phyloP scores from a whole-genome alignment of 176 grass and related monocot species.

The Triticum timopheevii region DNA sequence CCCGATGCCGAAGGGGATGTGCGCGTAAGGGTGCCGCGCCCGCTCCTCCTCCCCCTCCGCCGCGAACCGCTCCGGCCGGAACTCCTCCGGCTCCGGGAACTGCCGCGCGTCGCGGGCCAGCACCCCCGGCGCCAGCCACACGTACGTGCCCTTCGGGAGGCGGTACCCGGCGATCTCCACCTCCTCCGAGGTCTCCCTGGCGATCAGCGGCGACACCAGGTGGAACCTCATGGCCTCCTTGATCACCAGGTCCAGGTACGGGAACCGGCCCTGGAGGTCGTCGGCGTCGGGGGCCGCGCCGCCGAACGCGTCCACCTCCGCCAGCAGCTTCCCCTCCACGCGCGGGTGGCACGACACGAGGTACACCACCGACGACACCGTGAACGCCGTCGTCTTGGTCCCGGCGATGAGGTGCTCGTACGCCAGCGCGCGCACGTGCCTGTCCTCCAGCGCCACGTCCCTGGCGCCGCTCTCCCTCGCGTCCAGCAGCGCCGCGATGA shows the following conservation, averaged over 20 bases:
- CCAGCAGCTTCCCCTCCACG: conserved; percentile 78
- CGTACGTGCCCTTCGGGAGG: conserved; percentile 85
- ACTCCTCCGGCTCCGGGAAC: conserved; percentile 77
- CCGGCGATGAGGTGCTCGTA: conserved; percentile 98
- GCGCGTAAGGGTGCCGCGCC: conserved; percentile 60
- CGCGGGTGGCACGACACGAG: conserved; percentile 65
- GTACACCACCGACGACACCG: conserved; percentile 78
- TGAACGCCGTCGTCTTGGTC: conserved; percentile 95
- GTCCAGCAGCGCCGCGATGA: conserved; percentile 72
- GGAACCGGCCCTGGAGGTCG: conserved; percentile 63
- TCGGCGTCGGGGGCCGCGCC: conserved; percentile 41
- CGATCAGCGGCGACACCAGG: conserved; percentile 80
- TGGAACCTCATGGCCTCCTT: conserved; percentile 94
- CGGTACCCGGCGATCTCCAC: conserved; percentile 69
- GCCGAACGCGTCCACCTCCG: conserved; percentile 67
- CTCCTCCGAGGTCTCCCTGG: conserved; percentile 80
- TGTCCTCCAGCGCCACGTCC: conserved; percentile 52
- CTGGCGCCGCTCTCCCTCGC: conserved; percentile 42
- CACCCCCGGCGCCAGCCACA: conserved; percentile 89
- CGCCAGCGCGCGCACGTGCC: conserved; percentile 73
- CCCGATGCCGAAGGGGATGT: conserved; percentile 14
- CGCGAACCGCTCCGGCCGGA: conserved; percentile 73
- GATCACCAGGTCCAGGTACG: conserved; percentile 91
- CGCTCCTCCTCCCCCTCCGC: conserved; percentile 56
- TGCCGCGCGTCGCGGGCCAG: conserved; percentile 77